Base-by-base conservation (phyloP, 108 stramenopile species). In the Cylindrotheca closterium region DNA sequence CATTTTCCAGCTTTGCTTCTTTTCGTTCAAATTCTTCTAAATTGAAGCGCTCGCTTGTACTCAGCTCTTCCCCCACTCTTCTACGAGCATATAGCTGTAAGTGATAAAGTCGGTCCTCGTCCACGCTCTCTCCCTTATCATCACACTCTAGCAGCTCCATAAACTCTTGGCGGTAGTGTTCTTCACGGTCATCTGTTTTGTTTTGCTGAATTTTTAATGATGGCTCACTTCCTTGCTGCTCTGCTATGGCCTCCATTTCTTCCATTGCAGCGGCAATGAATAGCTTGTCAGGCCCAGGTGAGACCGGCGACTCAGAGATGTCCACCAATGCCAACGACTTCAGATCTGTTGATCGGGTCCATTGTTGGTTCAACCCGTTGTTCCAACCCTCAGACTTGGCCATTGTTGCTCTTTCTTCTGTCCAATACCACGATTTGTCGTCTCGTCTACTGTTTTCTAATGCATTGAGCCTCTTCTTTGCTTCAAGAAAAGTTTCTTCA, bases 211-310 rank as follows among this genome's bases (percentile, higher is more conserved):
- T 55, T 49, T n/a, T n/a, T n/a, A n/a, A n/a, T n/a, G n/a, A 23
- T 57, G 54, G 65, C 23, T 67, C 56, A 5, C 17, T 27, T 5
- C 55, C 55, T 22, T 33, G 65, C 5, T 37, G 45, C 30, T 15
- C 55, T 4, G 1, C 29, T 25, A 42, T 42, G 10, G 37, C 59
- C 19, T 37, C 59, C 23, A 25, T 45, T 17, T 51, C 64, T 37
- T 65, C 54, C 21, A 33, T n/a, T 4, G 64, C 64, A 37, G 64
- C 64, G 12, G 42, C 64, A 10, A 65, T 7, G 2, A 65, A 49
- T 8, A 52, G 53, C 22, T 65, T 65, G n/a, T 10, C 31, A 12
- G 64, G 64, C 0, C 29, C 31, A 17, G 51, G 33, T 17, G 26
- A 31, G 15, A 15, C 22, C 1, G 64, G 64, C 23, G 26, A 51